Evolutionary conservation across 805 yeast genomes (phyloP).

Genomic region (Spathaspora hagerdaliae): DNA sequence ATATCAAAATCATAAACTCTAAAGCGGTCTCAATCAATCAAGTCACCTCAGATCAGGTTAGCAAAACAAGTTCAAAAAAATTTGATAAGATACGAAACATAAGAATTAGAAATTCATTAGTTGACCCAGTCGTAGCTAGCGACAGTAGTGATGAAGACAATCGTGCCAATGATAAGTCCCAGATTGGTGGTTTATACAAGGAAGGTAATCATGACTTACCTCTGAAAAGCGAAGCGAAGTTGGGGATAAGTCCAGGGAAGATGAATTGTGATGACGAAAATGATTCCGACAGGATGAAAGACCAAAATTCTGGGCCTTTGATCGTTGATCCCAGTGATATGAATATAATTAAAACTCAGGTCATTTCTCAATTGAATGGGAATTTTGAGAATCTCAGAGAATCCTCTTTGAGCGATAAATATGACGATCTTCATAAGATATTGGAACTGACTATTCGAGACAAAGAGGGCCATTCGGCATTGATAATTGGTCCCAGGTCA

Average conservation of each 20-base stretch:
- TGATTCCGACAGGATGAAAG: not conserved
- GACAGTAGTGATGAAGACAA: not conserved
- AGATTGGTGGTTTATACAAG: too few species aligned
- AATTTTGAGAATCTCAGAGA: slow-evolving; percentile 14
- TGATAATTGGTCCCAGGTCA: slow-evolving; percentile 76
- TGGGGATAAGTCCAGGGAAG: too few species aligned
- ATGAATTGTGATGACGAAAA: not conserved
- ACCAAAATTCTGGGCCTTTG: not conserved
- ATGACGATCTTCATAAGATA: slow-evolving; percentile 50
- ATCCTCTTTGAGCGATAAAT: slow-evolving; percentile 22
- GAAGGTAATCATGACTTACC: too few species aligned
- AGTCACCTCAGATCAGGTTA: too few species aligned
- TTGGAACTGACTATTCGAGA: slow-evolving; percentile 62
- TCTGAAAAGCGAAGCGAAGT: not conserved
- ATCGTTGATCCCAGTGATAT: slow-evolving; percentile 9
- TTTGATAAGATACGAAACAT: not conserved
- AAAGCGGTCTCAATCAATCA: too few species aligned
- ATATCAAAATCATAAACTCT: too few species aligned
- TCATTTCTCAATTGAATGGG: slow-evolving; percentile 19
- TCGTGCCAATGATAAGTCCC: not conserved
- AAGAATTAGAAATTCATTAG: not conserved
- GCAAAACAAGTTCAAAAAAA: not conserved
- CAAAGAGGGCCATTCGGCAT: slow-evolving; percentile 76
- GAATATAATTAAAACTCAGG: slow-evolving; percentile 9
- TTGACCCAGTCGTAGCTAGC: not conserved